These are phyloP conservation scores for Kazachstania taianensis DNA, from an alignment of 805 yeast genomes.

Conservation along the genomic window DNA sequence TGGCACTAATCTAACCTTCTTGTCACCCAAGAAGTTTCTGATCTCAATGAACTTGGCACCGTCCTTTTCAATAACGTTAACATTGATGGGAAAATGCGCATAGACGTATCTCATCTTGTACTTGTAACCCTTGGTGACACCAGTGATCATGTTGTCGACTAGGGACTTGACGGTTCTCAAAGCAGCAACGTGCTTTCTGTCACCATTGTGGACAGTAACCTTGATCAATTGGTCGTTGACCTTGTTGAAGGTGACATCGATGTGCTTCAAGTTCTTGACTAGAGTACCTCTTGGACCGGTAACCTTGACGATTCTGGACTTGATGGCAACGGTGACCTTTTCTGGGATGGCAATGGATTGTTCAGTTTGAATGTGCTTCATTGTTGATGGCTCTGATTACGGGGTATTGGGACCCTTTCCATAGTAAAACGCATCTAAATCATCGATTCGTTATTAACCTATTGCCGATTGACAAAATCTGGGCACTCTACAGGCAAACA, in stretches of 20 bases:
- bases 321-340: conserved; percentile 84
- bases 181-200: conserved; percentile 99
- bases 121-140: conserved; percentile 98
- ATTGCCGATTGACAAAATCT: no score
- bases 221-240: conserved; percentile 49
- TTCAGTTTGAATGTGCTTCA: conserved; percentile 85
- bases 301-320: conserved; percentile 82
- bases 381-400: no score
- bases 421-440: no score
- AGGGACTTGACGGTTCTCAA: conserved; percentile 97
- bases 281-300: conserved; percentile 97
- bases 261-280: conserved; percentile 84
- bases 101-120: conserved; percentile 99
- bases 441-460: no score
- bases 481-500: no score
- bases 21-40: conserved; percentile 99
- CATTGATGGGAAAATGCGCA: conserved; percentile 99
- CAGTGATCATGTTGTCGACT: conserved; percentile 87
- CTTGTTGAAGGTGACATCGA: conserved; percentile 88
- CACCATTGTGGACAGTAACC: conserved; percentile 95
- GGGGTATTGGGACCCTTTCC: no score
- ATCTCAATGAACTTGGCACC: conserved; percentile 74
- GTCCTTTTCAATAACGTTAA: conserved; percentile 76
- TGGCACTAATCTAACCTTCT: conserved; percentile 83
- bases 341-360: conserved; percentile 80